Evolutionary conservation across 2,329 filamentous ascomycete species (phyloP), one percentile per base, ranked within the genome.

Genomic region (Karstenula rhodostoma): DNA sequence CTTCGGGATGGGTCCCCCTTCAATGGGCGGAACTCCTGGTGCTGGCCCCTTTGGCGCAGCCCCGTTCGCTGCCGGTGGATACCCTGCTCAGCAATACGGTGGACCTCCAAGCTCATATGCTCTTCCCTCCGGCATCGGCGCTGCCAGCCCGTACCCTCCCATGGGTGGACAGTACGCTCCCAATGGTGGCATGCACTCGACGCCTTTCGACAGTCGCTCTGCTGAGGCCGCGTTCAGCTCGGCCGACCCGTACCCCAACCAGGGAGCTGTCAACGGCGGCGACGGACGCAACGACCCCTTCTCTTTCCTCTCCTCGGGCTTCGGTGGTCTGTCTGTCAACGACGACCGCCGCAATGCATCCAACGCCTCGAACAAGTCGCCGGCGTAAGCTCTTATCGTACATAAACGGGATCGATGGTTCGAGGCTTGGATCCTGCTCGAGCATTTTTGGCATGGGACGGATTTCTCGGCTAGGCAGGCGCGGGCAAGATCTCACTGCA

Each of bases 141-240:
- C 89, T 60, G 90, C 91, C 37, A 90, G 89, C 58, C 89, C 89
- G 2, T 97, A 97, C 73, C 90, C 92, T 55, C 84, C 92, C 2
- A 87, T 97, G 80, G 76, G 75, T 44, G 92, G 90, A 40, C 91
- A 93, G 71, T 97, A 89, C 69, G 89, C 89, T 60, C 90, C 91
- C 46, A 89, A 89, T 57, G 90, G 89, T 42, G 88, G 89, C 55
- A 90, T 93, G 69, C 93, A 95, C 79, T 91, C 91, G 25, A 91
- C 91, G 44, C 91, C 93, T 13, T 98, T 99, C 73, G 94, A 97
- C 75, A 96, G 93, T 82, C 92, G 94, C 64, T 91, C 93, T 64
- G 93, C 94, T 17, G 94, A 98, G 81, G 93, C 93, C 62, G 94
- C 95, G 27, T 99, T 99, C 84, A 92, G 92, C 75, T 92, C 91